Evolutionary conservation across 2,329 filamentous ascomycete genomes (phyloP), one percentile per base, ranked within the genome.

Genomic region (Emergomyces pasteurianus): DNA sequence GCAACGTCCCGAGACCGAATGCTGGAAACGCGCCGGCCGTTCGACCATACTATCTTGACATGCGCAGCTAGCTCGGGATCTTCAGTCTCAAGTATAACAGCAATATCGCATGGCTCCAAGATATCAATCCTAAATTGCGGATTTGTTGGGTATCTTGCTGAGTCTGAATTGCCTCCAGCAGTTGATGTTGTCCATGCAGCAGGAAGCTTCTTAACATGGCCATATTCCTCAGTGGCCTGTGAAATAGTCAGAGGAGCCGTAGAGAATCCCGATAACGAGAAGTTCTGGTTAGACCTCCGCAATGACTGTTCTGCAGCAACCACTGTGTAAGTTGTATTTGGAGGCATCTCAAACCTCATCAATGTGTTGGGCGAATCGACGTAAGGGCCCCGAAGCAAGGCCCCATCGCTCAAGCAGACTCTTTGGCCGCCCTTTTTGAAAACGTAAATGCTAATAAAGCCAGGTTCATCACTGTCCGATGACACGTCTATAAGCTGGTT

Each of bases 341-440:
- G 71, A n/a, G 79, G 74, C 61, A 81, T 80, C 34, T 89, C 82
- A 63, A 95, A 81, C 61, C 88, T 86, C 52, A 95, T 84, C 8
- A 99, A 83, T 0, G 89, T 95, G 72, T 97, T 95, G 1, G 91
- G 91, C 2, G 92, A 95, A 73, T 96, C 92, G 40, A 97, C 90
- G 64, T 90, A 96, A n/a, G 90, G 89, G 0, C 88, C 88, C 42
- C 87, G 85, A 67, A 89, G 85, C 0, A 89, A 72, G 28, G 86
- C 83, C 7, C 84, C 84, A 60, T 92, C 89, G 59, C 84, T 85
- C 16, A 94, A 79, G 65, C 90, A 86, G 0, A 96, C 85, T 56
- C 86, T 82, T 42, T 84, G 79, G 2, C 92, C 92, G 46, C 80
- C 71, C 36, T 84, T 83, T 21, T 87, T 81, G 71, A 92, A 96